Conservation (phyloP, 495 filamentous ascomycete species). For the Cercophora newfieldiana region DNA sequence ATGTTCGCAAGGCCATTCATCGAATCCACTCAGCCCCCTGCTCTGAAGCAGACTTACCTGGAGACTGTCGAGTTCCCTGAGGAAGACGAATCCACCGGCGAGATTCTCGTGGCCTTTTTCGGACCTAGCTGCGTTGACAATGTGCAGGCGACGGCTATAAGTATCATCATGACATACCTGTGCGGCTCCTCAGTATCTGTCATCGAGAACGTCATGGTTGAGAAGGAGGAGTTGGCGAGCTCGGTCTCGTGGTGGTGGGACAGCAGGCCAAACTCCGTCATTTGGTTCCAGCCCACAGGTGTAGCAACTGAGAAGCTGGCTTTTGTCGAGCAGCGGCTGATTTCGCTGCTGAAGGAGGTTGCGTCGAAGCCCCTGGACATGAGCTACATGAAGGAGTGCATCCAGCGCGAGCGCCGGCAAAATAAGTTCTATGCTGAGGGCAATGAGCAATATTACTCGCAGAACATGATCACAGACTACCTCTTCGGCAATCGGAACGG, state of each 20-base stretch:
- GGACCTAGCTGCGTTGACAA: constrained; percentile 75
- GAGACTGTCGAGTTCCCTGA: constrained; percentile 90
- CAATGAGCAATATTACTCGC: constrained; percentile 71
- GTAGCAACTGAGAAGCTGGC: constrained; percentile 84
- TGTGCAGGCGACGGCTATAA: constrained; percentile 64
- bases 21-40: constrained; percentile 75
- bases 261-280: constrained; percentile 72
- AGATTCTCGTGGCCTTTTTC: constrained; percentile 79
- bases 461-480: constrained; percentile 84
- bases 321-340: constrained; percentile 80
- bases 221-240: constrained; percentile 89
- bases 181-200: constrained; percentile 90
- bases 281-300: constrained; percentile 78
- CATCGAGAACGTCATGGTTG: constrained; percentile 87
- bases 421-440: constrained; percentile 78
- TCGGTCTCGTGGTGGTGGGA: constrained; percentile 75
- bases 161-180: constrained; percentile 77
- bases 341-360: constrained; percentile 78
- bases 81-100: constrained; percentile 89
- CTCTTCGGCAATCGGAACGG: constrained; percentile 87
- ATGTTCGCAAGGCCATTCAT: constrained; percentile 60
- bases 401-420: constrained; percentile 73
- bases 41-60: constrained; percentile 65
- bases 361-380: constrained; percentile 81
- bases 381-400: constrained; percentile 82